phyloP scores from a whole-genome alignment of 2,329 filamentous ascomycete genomes.

The Cladosporium sp. region DNA sequence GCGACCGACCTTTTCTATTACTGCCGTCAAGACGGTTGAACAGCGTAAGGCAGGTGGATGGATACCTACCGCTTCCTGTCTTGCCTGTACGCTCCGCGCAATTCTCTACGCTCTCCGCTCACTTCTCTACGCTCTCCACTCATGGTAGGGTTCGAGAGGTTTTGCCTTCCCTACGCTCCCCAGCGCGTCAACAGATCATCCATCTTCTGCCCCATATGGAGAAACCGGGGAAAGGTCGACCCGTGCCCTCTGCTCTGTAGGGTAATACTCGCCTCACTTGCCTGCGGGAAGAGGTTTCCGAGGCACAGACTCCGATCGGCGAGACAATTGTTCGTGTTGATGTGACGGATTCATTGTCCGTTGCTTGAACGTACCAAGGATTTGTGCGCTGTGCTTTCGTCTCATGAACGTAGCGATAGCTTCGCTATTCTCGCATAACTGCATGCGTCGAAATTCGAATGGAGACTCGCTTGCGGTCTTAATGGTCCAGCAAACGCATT shows the following conservation, averaged over 20 bases:
- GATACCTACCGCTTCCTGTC: constrained; percentile 1
- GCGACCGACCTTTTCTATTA: constrained; percentile 7
- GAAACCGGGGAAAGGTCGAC: neutral
- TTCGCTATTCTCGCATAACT: too few relatives aligned
- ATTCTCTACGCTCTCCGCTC: constrained; percentile 10
- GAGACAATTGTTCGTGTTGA: neutral
- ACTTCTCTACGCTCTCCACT: constrained; percentile 3
- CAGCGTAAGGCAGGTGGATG: constrained; percentile 10
- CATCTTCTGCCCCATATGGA: neutral
- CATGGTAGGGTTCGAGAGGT: neutral
- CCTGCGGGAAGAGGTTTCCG: neutral
- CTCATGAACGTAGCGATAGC: too few relatives aligned
- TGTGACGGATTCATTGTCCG: neutral
- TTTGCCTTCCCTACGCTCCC: constrained; percentile 1
- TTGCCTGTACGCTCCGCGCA: neutral
- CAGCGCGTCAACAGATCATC: neutral
- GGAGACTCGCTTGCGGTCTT: too few relatives aligned
- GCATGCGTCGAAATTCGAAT: too few relatives aligned
- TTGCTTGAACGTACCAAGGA: neutral
- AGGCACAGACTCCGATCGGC: neutral
- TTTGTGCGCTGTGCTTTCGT: neutral
- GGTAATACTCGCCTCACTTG: constrained; percentile 3
- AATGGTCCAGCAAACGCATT: too few relatives aligned
- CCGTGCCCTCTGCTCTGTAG: neutral
- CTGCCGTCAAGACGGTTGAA: neutral